Conservation (phyloP, 2,329 filamentous ascomycete genomes). For the Cladophialophora chaetospira region DNA sequence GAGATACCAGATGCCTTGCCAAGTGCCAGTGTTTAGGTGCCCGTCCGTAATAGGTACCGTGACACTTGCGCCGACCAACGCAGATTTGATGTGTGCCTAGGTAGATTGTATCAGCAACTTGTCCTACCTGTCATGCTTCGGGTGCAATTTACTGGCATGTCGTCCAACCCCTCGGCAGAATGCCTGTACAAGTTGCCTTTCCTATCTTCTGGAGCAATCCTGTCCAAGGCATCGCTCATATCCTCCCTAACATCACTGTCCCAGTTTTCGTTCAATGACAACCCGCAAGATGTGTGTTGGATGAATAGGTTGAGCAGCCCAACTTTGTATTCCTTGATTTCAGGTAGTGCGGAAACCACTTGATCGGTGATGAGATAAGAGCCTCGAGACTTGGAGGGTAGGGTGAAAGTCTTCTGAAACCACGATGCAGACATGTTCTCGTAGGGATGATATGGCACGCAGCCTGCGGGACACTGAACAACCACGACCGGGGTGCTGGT, state of each 20-base stretch:
- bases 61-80: constrained; percentile 83
- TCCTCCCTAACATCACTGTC: constrained; percentile 83
- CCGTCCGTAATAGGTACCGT: constrained; percentile 90
- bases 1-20: constrained; percentile 83
- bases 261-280: constrained; percentile 91
- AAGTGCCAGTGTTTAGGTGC: constrained; percentile 66
- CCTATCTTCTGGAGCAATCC: constrained; percentile 80
- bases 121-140: background rate
- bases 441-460: constrained; percentile 3
- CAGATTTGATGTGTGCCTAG: constrained; percentile 88
- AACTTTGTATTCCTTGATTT: constrained; percentile 80
- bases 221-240: constrained; percentile 91
- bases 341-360: constrained; percentile 70
- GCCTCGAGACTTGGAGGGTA: constrained; percentile 75
- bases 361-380: constrained; percentile 86
- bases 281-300: constrained; percentile 90
- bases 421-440: constrained; percentile 53
- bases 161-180: constrained; percentile 81
- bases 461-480: constrained; percentile 17
- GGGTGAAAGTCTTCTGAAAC: constrained; percentile 81
- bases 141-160: constrained; percentile 79
- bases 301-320: constrained; percentile 87
- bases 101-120: constrained; percentile 1
- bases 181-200: constrained; percentile 81
- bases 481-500: background rate